A percentile compares a stretch with the other conserved stretches of the same genome.
Evolutionary conservation across 495 filamentous ascomycete species (phyloP).

Genomic region (Penicillium fimorum): DNA sequence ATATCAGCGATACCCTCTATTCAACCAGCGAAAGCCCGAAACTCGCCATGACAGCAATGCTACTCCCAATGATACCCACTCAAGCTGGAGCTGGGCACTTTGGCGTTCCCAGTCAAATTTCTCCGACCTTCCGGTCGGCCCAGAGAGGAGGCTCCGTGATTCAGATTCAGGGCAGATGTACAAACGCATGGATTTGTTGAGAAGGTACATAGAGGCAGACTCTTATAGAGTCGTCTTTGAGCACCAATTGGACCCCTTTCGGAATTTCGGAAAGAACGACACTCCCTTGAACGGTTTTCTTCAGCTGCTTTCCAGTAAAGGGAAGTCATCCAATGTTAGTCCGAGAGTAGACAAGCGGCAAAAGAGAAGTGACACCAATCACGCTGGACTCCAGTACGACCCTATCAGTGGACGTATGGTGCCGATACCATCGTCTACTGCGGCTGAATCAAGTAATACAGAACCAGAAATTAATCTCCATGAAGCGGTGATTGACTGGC

Average conservation of each 20-base stretch:
- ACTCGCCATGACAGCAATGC: slow-evolving; percentile 11
- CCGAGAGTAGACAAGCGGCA: background rate
- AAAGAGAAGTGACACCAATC: background rate
- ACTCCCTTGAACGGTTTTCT: slow-evolving; percentile 28
- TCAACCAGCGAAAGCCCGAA: slow-evolving; percentile 15
- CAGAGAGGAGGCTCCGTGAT: slow-evolving; percentile 22
- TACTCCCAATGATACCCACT: slow-evolving; percentile 6
- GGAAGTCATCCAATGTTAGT: slow-evolving; percentile 3
- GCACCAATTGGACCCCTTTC: slow-evolving; percentile 27
- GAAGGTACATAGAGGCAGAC: slow-evolving; percentile 38
- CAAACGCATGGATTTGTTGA: slow-evolving; percentile 33
- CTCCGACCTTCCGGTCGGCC: slow-evolving; percentile 12
- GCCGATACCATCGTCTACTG: slow-evolving; percentile 13
- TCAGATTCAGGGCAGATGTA: slow-evolving; percentile 19
- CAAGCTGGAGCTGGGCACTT: slow-evolving; percentile 12
- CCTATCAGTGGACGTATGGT: slow-evolving; percentile 45
- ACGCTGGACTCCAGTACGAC: slow-evolving; percentile 29
- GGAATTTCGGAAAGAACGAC: slow-evolving; percentile 15
- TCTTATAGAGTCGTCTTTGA: slow-evolving; percentile 47
- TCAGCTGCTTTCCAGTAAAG: slow-evolving; percentile 26
- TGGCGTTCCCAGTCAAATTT: slow-evolving; percentile 16
- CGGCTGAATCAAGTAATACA: background rate
- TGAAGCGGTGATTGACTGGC: slow-evolving; percentile 14
- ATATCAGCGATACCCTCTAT: slow-evolving; percentile 15
- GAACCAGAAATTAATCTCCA: background rate